phyloP scores from a whole-genome alignment of 129 eudicot species.

The Escallonia herrerae region DNA sequence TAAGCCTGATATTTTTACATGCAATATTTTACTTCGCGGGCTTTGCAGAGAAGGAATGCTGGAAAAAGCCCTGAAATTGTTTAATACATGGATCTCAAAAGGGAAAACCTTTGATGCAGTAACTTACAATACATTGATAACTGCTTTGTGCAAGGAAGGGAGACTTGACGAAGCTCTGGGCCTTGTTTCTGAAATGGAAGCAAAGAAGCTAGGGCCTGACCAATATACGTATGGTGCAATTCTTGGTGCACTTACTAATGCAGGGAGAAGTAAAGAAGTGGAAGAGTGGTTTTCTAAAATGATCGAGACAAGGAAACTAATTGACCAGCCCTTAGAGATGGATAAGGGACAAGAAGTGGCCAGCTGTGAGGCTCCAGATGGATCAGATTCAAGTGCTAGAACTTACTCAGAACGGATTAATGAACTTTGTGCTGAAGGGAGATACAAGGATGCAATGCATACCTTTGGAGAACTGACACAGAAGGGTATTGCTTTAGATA shows the following conservation, averaged over 20 bases:
- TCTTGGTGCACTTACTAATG: slow-evolving; percentile 40
- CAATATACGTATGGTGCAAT: slow-evolving; percentile 58
- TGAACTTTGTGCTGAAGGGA: slow-evolving; percentile 60
- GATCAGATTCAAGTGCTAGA: slow-evolving; percentile 27
- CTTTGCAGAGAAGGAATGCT: slow-evolving; percentile 73
- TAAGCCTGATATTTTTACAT: slow-evolving; percentile 59
- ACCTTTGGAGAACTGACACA: slow-evolving; percentile 41
- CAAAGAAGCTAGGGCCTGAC: slow-evolving; percentile 63
- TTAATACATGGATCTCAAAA: slow-evolving; percentile 54
- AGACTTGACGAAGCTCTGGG: slow-evolving; percentile 59
- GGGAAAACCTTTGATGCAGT: slow-evolving; percentile 62
- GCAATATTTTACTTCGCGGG: slow-evolving; percentile 80
- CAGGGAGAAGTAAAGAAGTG: slow-evolving; percentile 52
- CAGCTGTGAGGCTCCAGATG: slow-evolving; percentile 24
- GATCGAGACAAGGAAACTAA: slow-evolving; percentile 30
- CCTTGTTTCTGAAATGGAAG: slow-evolving; percentile 64
- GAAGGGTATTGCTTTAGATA: slow-evolving; percentile 50
- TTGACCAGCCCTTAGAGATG: not conserved
- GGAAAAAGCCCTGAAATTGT: slow-evolving; percentile 70
- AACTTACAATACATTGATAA: slow-evolving; percentile 68
- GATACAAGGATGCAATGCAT: slow-evolving; percentile 72
- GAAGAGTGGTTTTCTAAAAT: slow-evolving; percentile 43
- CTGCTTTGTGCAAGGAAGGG: slow-evolving; percentile 66
- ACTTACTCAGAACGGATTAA: slow-evolving; percentile 49
- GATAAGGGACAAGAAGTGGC: slow-evolving; percentile 20